These are phyloP conservation scores for Candida tammaniensis DNA, from an alignment of 805 yeast species.

Conservation along the genomic window DNA sequence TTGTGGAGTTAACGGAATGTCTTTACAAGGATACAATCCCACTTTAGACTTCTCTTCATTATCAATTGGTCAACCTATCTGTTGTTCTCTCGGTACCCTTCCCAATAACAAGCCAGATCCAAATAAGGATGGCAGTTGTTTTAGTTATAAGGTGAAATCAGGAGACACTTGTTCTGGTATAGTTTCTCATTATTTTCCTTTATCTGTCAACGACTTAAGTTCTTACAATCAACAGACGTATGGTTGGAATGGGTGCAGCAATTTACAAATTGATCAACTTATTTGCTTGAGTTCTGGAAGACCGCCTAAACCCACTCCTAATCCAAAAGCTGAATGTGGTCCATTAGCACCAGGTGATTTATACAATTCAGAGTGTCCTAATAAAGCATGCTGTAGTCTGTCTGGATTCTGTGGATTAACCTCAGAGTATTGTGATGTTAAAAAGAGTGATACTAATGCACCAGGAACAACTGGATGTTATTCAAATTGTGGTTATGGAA, in stretches of 20 bases:
- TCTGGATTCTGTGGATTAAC: slow-evolving; percentile 16
- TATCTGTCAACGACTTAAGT: slow-evolving; percentile 7
- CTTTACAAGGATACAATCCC: slow-evolving; percentile 12
- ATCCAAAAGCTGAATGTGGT: slow-evolving; percentile 18
- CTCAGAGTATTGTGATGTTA: slow-evolving; percentile 13
- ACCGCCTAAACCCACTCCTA: slow-evolving; percentile 15
- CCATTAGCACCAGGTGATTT: slow-evolving; percentile 17
- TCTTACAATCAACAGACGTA: slow-evolving; percentile 14
- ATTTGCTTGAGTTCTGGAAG: slow-evolving; percentile 17
- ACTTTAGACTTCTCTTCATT: slow-evolving; percentile 7
- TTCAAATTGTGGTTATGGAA: slow-evolving; percentile 19
- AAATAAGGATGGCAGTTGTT: slow-evolving; percentile 19
- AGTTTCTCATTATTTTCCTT: slow-evolving; percentile 10
- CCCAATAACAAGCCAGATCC: slow-evolving; percentile 10
- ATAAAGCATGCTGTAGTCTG: slow-evolving; percentile 18
- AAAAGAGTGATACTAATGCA: slow-evolving; percentile 12
- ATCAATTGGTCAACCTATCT: slow-evolving; percentile 11
- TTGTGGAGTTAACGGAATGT: slow-evolving; percentile 11
- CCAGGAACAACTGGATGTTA: slow-evolving; percentile 18
- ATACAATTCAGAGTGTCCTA: slow-evolving; percentile 15
- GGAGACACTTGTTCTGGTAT: slow-evolving; percentile 16
- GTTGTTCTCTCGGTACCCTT: slow-evolving; percentile 8
- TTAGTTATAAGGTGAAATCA: slow-evolving; percentile 8
- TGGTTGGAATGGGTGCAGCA: slow-evolving; percentile 17
- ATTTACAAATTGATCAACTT: slow-evolving; percentile 5